Evolutionary conservation across 2,329 filamentous ascomycete genomes (phyloP), one percentile per base, ranked within the genome.

Genomic region (Boeremia exigua): DNA sequence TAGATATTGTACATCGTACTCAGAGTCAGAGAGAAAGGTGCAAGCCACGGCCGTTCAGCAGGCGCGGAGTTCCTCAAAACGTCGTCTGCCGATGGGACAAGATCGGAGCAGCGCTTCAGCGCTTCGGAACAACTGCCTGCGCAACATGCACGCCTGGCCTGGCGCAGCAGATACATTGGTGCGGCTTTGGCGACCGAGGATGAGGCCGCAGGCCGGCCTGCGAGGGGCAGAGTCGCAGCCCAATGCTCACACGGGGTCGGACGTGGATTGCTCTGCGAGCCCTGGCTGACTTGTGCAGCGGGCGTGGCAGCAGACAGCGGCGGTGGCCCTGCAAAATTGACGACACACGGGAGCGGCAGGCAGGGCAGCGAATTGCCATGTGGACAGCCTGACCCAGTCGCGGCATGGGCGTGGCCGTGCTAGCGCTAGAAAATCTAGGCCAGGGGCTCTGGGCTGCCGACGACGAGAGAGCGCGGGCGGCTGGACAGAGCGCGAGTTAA

Each of bases 401-500:
- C 25, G 6, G 33, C 30, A 4, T 25, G 39, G 33, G 33, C 28
- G 25, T 33, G 33, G 51, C 28, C 6, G 32, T 36, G 30, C 19
- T 33, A 38, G 52, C 32, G 38, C 39, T 40, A 27, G 34, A 28
- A 43, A 37, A 42, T 50, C 46, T 56, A 56, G 53, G 46, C 52
- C 51, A 54, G 40, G 52, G 52, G 52, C 19, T 23, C 19, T 23
- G 19, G 19, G 19, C 19, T 23, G 19, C 19, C 19, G 19, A 23
- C 19, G 19, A 23, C 19, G 19, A 23, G 3, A 5, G 3, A 23
- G 19, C 19, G 19, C 19, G 19, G 19, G 19, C 19, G 19, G 19
- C 19, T 23, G 19, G 19, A 23, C 19, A 28, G 40, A 45, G 6
- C 28, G 59, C 52, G 51, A 60, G 46, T 65, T 65, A 62, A 62